Evolutionary conservation across 768 basidiomycete genomes (phyloP), one percentile per base, ranked within the genome.

Genomic region (Infundibulicybe gibba): DNA sequence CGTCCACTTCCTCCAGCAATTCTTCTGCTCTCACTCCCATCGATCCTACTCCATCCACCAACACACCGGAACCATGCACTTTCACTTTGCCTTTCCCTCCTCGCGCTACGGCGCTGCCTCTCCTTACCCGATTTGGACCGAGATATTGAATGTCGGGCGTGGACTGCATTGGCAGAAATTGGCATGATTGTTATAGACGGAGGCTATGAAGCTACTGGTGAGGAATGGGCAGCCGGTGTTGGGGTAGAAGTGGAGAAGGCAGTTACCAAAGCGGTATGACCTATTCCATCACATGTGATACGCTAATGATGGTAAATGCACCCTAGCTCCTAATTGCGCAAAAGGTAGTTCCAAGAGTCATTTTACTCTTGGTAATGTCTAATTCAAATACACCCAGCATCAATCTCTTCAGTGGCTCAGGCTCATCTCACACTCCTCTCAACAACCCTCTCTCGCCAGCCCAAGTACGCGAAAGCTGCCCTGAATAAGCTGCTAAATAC

Each of bases 141-240:
- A 5, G 75, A 77, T 43, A 60, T 82, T 8, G 87, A 89, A 54
- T 89, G 85, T 57, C 69, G 80, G 6, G 85, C 85, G 1, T 88
- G 83, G 80, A 80, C 81, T 1, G 75, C 76, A 9, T 53, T 90
- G 0, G 87, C 80, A 0, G 88, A 90, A 61, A 55, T 87, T 1
- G 87, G 86, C 3, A 71, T 89, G 57, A 69, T 69, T 49, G 71
- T 80, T 38, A 71, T 80, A 41, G 60, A 64, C 13, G 72, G 77
- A 16, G 76, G 79, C 19, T 65, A 76, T 41, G 60, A 62, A 40
- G 54, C 59, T 31, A 53, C 44, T 19, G 63, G 62, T 2, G 69
- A 67, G 48, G 50, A 75, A 59, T 42, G 58, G 37, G 72, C 77
- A 78, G 65, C 76, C n/a, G n/a, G 78, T 71, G 21, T 83, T 6